A percentile compares a stretch with the other conserved stretches of the same genome.
Conservation (phyloP, 768 basidiomycete species). For the Lactarius hatsudake region DNA sequence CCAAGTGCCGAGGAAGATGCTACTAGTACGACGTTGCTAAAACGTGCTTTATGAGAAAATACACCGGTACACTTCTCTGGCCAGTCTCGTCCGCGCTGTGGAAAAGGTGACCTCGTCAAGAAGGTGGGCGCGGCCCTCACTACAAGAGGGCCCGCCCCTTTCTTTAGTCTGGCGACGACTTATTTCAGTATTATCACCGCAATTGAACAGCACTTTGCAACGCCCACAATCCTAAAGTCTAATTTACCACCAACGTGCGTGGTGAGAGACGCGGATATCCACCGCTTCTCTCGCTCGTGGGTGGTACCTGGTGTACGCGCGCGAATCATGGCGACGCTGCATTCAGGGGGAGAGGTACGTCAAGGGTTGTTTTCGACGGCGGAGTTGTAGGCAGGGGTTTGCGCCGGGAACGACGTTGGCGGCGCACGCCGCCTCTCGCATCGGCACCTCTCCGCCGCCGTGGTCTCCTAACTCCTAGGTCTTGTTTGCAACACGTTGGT, state of each 20-base stretch:
- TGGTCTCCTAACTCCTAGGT: neutral
- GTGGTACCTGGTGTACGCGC: too few species aligned
- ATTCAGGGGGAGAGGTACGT: neutral
- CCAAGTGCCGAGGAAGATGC: neutral
- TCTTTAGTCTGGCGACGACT: neutral
- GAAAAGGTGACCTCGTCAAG: too few species aligned
- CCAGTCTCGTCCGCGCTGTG: too few species aligned
- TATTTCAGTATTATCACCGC: too few species aligned
- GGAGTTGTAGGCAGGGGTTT: neutral
- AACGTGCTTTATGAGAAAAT: neutral
- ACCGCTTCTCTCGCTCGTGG: too few species aligned
- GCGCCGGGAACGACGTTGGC: neutral
- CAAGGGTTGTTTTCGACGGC: neutral
- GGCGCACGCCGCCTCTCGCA: neutral
- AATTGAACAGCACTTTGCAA: too few species aligned
- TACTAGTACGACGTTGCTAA: neutral
- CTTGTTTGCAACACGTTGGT: neutral
- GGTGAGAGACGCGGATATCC: too few species aligned
- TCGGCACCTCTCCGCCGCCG: too few species aligned
- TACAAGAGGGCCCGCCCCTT: too few species aligned
- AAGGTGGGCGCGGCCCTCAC: too few species aligned
- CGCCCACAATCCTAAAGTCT: too few species aligned
- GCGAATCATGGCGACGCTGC: neutral
- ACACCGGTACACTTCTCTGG: neutral
- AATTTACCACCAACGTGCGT: too few species aligned